These are phyloP conservation scores for Yarrowia alimentaria DNA, from an alignment of 805 yeast genomes.

Conservation along the genomic window DNA sequence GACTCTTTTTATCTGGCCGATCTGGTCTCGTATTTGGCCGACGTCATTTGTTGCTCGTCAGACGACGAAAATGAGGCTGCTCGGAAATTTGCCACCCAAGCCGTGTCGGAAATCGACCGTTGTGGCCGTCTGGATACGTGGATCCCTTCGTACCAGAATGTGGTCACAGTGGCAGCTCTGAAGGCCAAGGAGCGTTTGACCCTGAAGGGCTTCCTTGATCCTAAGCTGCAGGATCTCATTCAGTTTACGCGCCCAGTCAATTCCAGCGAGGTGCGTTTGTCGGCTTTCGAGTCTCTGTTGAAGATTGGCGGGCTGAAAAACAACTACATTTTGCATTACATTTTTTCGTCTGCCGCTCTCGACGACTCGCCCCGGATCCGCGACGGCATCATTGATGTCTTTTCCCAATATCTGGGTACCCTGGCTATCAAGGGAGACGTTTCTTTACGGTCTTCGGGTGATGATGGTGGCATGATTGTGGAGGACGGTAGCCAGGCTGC, in stretches of 20 bases:
- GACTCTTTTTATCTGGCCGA: conserved; percentile 67
- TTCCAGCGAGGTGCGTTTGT: conserved; percentile 54
- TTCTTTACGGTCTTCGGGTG: too few species aligned
- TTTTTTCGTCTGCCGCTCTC: conserved; percentile 55
- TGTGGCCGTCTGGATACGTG: conserved; percentile 78
- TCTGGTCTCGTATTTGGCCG: conserved; percentile 51
- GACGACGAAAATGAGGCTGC: conserved; percentile 25
- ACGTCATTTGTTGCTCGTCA: conserved; percentile 15
- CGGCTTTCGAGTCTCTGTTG: conserved; percentile 69
- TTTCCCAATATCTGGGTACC: conserved; percentile 56
- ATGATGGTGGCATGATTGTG: conserved; percentile 51
- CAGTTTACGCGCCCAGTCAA: conserved; percentile 50
- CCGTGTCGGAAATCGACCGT: conserved; percentile 67
- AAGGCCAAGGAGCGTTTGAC: conserved; percentile 60
- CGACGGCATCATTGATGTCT: conserved; percentile 47
- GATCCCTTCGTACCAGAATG: conserved; percentile 69
- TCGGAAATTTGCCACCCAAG: conserved; percentile 46
- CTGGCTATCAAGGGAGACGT: conserved; percentile 62
- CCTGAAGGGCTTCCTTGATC: conserved; percentile 50
- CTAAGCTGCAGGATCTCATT: conserved; percentile 56
- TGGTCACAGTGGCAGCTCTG: conserved; percentile 57
- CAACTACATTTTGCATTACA: conserved; percentile 55
- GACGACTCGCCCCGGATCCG: conserved; percentile 57
- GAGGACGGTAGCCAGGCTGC: conserved; percentile 50
- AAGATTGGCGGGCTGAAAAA: conserved; percentile 76